Evolutionary conservation across 2,329 filamentous ascomycete genomes (phyloP), one percentile per base, ranked within the genome.

Genomic region (Hyphodiscus sp.): DNA sequence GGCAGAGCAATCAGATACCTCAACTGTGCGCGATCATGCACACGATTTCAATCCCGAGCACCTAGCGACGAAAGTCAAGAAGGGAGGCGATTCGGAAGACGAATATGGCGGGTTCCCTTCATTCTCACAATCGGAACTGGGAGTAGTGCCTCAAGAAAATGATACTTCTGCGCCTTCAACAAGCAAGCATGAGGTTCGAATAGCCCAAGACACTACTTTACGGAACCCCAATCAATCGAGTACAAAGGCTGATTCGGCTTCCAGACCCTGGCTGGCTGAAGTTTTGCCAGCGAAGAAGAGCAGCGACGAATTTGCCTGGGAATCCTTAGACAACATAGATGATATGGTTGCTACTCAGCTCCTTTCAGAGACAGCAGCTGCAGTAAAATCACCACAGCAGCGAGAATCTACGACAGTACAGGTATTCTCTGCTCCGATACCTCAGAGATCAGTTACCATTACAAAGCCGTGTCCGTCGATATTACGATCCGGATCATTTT

Each of bases 71-170:
- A 50, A 52, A 26, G 30, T 49, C 45, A 48, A 48, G 3, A 29
- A 29, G 8, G 53, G 54, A 10, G 50, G 57, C 5, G 58, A 61
- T 3, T 67, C 64, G 10, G 65, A 67, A 4, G 62, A 68, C 49
- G 66, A 68, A 46, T 68, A 66, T 57, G 66, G 65, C 26, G 64
- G 62, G 1, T 68, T 68, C 52, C 65, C 65, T 2, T 59, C 60
- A 6, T 45, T 66, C 9, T 66, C 66, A n/a, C 61, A 66, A 42
- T 54, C 54, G 9, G 62, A 64, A 45, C 49, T 65, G 23, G 56
- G 65, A 2, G 60, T 62, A 41, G 47, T 63, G 15, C 53, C 65
- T 3, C 59, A 64, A 29, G 54, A 55, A 23, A 52, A 61, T 20
- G 54, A 58, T 33, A 63, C 55, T 45, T 57, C 63, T 38, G 33